Conservation (phyloP, 2,329 filamentous ascomycete species). For the Hypoxylon sp. region DNA sequence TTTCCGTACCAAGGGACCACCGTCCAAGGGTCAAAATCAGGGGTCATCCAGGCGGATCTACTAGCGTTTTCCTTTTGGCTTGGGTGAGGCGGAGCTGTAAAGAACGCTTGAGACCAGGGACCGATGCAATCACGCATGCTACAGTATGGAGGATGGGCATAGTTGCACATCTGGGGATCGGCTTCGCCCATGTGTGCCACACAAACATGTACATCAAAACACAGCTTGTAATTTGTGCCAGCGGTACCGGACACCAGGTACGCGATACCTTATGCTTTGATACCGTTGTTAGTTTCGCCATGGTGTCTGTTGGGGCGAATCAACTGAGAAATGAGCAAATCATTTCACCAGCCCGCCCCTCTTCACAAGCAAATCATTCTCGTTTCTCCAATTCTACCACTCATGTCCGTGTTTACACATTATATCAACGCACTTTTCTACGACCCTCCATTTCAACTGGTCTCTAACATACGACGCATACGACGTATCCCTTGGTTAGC, state of each 20-base stretch:
- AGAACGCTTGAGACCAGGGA: conserved; percentile 11
- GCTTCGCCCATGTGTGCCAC: conserved; percentile 35
- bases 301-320: conserved; percentile 30
- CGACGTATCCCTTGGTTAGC: conserved; percentile 13
- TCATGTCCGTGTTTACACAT: conserved; percentile 24
- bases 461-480: conserved; percentile 16
- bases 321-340: conserved; percentile 30
- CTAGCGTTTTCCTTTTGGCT: conserved; percentile 34
- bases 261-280: conserved; percentile 8
- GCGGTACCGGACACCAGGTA: conserved; percentile 26
- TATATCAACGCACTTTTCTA: conserved; percentile 17
- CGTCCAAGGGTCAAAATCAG: conserved; percentile 24
- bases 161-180: conserved; percentile 34
- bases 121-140: conserved; percentile 6
- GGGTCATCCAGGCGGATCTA: conserved; percentile 45
- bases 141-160: conserved; percentile 8
- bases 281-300: conserved; percentile 34
- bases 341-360: conserved; percentile 37
- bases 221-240: neutral
- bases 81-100: conserved; percentile 39
- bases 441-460: conserved; percentile 7
- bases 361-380: conserved; percentile 21
- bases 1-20: conserved; percentile 24
- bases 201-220: conserved; percentile 25
- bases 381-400: conserved; percentile 13